Conservation (phyloP, 2,329 filamentous ascomycete genomes). For the Lachnellula suecica region DNA sequence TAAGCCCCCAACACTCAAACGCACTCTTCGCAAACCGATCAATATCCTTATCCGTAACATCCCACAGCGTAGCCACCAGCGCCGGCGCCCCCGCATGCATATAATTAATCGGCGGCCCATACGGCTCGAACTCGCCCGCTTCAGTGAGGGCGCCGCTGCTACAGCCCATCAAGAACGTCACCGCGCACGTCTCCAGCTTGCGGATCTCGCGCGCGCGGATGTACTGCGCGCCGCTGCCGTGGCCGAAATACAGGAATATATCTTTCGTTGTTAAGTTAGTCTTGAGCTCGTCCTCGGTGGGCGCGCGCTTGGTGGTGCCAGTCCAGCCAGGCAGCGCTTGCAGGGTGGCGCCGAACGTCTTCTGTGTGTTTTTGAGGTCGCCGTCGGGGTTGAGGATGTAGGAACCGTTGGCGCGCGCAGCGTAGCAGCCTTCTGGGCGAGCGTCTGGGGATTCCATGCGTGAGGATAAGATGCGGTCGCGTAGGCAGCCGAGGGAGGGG, state of each 20-base stretch:
- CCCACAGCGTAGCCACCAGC: conserved; percentile 91
- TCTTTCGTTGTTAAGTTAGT: conserved; percentile 63
- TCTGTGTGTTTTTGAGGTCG: conserved; percentile 79
- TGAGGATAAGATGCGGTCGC: conserved; percentile 63
- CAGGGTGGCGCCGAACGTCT: conserved; percentile 69
- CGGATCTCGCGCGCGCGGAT: conserved; percentile 83
- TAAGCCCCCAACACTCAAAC: conserved; percentile 84
- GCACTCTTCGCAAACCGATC: conserved; percentile 82
- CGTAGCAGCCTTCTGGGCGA: conserved; percentile 48
- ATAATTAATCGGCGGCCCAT: conserved; percentile 88
- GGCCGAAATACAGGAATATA: conserved; percentile 89
- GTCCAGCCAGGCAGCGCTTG: conserved; percentile 67
- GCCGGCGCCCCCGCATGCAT: conserved; percentile 85
- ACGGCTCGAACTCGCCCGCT: conserved; percentile 85
- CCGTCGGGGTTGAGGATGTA: conserved; percentile 89
- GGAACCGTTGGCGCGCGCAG: conserved; percentile 56
- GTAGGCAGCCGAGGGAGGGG: conserved; percentile 80
- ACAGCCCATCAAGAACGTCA: conserved; percentile 91
- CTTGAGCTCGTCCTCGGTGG: conserved; percentile 77
- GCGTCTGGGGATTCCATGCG: conserved; percentile 14
- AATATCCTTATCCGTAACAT: conserved; percentile 96
- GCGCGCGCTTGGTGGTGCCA: conserved; percentile 65
- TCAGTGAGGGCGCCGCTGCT: conserved; percentile 80
- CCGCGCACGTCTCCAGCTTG: conserved; percentile 73
- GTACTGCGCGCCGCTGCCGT: conserved; percentile 93